phyloP scores from a whole-genome alignment of 2,329 filamentous ascomycete genomes.

The Pseudocercospora ulei region DNA sequence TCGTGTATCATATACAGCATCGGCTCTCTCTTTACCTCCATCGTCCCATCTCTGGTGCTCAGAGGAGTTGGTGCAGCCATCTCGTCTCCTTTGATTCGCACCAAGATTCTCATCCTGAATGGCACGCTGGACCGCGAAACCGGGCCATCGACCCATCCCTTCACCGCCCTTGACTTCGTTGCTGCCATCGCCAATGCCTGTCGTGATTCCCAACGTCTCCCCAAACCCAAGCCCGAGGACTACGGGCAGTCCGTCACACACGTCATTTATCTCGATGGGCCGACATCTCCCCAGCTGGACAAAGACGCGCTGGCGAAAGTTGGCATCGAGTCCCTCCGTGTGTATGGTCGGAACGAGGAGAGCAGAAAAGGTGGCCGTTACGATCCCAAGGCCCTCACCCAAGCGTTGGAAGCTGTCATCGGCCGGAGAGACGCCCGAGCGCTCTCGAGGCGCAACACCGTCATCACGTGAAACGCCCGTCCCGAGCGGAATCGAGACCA shows the following conservation, averaged over 20 bases:
- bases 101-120: constrained; percentile 79
- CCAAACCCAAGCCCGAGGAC: constrained; percentile 34
- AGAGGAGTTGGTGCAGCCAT: constrained; percentile 60
- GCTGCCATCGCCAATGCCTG: constrained; percentile 67
- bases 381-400: constrained; percentile 62
- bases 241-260: constrained; percentile 70
- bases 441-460: constrained; percentile 51
- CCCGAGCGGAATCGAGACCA: neutral
- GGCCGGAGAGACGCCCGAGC: constrained; percentile 52
- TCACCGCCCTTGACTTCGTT: constrained; percentile 71
- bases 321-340: constrained; percentile 65
- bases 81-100: constrained; percentile 44
- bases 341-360: constrained; percentile 60
- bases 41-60: constrained; percentile 73
- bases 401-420: constrained; percentile 68
- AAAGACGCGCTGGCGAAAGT: constrained; percentile 51
- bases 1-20: constrained; percentile 79
- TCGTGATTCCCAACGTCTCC: constrained; percentile 51
- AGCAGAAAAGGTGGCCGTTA: constrained; percentile 54
- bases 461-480: constrained; percentile 31
- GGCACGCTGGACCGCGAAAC: constrained; percentile 79
- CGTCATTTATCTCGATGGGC: constrained; percentile 66
- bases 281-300: constrained; percentile 61
- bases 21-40: constrained; percentile 83
- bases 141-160: constrained; percentile 55